Base-by-base conservation (phyloP, 305 asterid species). In the Coffea humblotiana region DNA sequence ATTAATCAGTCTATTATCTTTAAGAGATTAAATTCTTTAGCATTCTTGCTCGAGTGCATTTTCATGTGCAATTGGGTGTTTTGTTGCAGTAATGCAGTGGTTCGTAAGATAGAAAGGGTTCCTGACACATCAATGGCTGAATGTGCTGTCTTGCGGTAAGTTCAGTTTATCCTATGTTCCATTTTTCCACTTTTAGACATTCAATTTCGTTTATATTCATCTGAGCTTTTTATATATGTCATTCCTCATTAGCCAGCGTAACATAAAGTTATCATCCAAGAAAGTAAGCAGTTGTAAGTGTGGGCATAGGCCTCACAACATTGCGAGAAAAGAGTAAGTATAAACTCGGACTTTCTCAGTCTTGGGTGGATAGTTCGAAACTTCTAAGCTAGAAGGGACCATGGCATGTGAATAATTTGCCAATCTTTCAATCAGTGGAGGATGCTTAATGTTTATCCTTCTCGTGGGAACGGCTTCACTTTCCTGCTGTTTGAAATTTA, bases 61-160 rank as follows among this genome's bases (percentile, higher is more conserved):
- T 23, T 23, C 61, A 67, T 23, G 19, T 58, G 40, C 8, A 54
- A 52, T 12, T 8, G 70, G 32, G 80, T 71, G 21, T 35, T 74
- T 69, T 68, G 76, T 68, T 83, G 64, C 94, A 95, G 98, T 85
- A 85, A 86, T 82, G 94, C 97, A 49, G 91, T 88, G 79, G 83
- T 92, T 72, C 92, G 95, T 51, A 95, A 88, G 87, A 85, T 87
- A 71, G 91, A 89, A 74, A 93, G 84, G 82, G 83, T 82, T 81
- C 76, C 82, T 35, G 91, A 87, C 58, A 64, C 90, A 74, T 88
- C 97, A 74, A 78, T 81, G 43, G 81, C 95, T 76, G 93, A 87
- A 79, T 84, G 87, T 74, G 82, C 83, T 71, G 84, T 90, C 73
- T 77, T 92, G 74, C 91, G 93, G 98, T 94, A 81, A 84, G 90